Evolutionary conservation across 179 eudicot species (phyloP).

Genomic region (Heliamphora ciliata): DNA sequence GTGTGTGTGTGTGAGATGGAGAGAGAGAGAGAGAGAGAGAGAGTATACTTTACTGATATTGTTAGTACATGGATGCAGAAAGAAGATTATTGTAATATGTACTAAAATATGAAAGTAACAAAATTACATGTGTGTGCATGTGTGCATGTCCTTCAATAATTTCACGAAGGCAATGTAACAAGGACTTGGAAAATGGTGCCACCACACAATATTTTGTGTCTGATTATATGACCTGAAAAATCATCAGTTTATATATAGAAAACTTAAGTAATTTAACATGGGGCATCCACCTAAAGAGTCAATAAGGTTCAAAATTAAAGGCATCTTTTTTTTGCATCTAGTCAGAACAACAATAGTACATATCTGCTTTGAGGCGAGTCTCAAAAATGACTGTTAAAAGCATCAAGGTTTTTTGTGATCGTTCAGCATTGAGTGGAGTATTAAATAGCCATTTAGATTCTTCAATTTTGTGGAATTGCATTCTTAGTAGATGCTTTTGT

Average conservation of each 20-base stretch:
- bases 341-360: background rate
- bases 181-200: background rate
- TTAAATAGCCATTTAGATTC: background rate
- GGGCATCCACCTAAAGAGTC: background rate
- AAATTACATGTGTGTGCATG: too few relatives aligned
- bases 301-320: background rate
- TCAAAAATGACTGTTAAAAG: background rate
- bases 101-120: too few relatives aligned
- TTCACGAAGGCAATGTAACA: background rate
- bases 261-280: background rate
- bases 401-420: background rate
- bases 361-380: background rate
- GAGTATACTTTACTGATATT: too few relatives aligned
- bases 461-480: slow-evolving; percentile 1
- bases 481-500: background rate
- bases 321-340: background rate
- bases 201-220: background rate
- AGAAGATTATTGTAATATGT: too few relatives aligned
- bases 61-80: too few relatives aligned
- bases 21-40: too few relatives aligned
- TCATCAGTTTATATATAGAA: background rate
- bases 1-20: too few relatives aligned
- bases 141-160: too few relatives aligned
- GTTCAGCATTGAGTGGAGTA: background rate
- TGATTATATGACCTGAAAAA: background rate